A percentile compares a stretch with the other conserved stretches of the same genome.
phyloP scores from a whole-genome alignment of 768 basidiomycete genomes.

The Dioszegia crocea region DNA sequence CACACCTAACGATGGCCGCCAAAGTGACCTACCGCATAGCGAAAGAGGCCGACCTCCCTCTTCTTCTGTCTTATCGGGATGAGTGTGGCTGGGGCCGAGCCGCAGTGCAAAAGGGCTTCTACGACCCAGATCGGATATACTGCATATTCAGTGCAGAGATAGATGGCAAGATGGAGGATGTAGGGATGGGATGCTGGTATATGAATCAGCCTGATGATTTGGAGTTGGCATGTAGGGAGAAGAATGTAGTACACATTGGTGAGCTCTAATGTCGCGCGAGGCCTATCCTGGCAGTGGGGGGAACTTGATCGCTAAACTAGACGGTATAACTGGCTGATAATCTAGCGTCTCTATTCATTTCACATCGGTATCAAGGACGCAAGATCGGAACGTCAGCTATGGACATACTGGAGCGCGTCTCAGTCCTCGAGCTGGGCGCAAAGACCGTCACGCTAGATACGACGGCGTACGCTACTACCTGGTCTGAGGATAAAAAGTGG shows the following conservation, averaged over 20 bases:
- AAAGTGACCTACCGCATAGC: slow-evolving; percentile 10
- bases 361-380: slow-evolving; percentile 51
- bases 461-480: slow-evolving; percentile 9
- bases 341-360: slow-evolving; percentile 48
- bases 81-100: slow-evolving; percentile 27
- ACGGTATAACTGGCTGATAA: too few relatives aligned
- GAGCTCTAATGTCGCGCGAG: neutral
- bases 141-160: slow-evolving; percentile 4
- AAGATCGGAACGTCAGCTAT: slow-evolving; percentile 33
- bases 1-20: neutral
- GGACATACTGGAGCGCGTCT: slow-evolving; percentile 21
- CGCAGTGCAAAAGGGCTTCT: slow-evolving; percentile 1
- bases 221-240: slow-evolving; percentile 47
- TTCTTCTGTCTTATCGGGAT: slow-evolving; percentile 3
- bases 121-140: slow-evolving; percentile 6
- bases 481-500: neutral
- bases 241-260: slow-evolving; percentile 4
- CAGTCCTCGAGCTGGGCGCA: slow-evolving; percentile 15
- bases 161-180: neutral
- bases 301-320: too few relatives aligned
- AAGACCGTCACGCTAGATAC: slow-evolving; percentile 26
- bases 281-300: too few relatives aligned
- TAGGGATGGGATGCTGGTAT: slow-evolving; percentile 11
- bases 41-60: slow-evolving; percentile 6
- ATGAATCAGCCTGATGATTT: slow-evolving; percentile 52